Evolutionary conservation across 495 filamentous ascomycete genomes (phyloP), one percentile per base, ranked within the genome.

Genomic region (Cercophora scortea): DNA sequence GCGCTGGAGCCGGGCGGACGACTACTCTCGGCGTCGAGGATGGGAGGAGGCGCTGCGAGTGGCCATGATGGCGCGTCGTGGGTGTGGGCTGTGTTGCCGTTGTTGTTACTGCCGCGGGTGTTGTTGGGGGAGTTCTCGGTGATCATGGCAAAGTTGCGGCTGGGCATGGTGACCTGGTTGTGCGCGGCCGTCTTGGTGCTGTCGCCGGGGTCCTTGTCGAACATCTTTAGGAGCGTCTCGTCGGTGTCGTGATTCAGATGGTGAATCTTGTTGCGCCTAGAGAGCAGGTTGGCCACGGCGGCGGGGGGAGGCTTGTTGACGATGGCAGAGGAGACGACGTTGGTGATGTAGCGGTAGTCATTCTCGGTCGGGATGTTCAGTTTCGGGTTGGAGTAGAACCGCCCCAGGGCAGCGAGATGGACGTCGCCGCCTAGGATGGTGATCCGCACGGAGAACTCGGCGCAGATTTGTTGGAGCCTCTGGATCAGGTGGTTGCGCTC

Each of bases 341-440:
- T 82, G 15, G 86, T 87, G 81, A 97, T 97, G 65, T 98, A 98
- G 51, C 93, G 82, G 68, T 89, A 89, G 67, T 98, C 93, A 41
- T 80, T 79, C 64, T 96, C 88, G 56, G 89, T 90, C 13, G 87
- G 70, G 40, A 96, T 71, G 18, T 81, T 77, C 34, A 93, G 72
- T 57, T 85, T 86, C 2, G 88, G 83, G 57, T 90, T 94, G 1
- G 89, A 91, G 66, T 90, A 96, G 75, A 98, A 96, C 57, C 94
- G 88, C 3, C 94, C 93, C 32, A 96, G 78, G 1, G 90, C 93
- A 6, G 86, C 91, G 10, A 98, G 76, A 67, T 97, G 91, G 12
- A 97, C 93, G 70, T 98, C 94, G 49, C 93, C 94, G 38, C 89
- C 79, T 7, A 97, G 79, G 58, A 96, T 94, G 15, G 87, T 88